Conservation (phyloP, 2,329 filamentous ascomycete genomes). For the Bipolaris cookei region DNA sequence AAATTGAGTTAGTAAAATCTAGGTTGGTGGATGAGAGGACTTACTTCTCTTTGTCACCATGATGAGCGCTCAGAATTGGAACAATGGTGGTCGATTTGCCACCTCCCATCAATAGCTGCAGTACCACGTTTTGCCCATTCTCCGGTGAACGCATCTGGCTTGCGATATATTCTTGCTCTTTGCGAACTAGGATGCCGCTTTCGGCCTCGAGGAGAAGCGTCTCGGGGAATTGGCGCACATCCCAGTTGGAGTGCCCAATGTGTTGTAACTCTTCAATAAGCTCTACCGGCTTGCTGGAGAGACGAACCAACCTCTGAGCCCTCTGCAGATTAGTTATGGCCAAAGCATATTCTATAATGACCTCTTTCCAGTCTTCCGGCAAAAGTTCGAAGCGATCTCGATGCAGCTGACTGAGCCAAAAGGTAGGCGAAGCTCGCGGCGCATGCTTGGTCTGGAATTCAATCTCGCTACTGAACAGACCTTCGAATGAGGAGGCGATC, state of each 20-base stretch:
- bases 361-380: conserved; percentile 28
- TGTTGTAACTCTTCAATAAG: conserved; percentile 53
- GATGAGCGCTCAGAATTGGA: conserved; percentile 40
- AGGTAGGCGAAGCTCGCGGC: conserved; percentile 31
- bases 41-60: conserved; percentile 57
- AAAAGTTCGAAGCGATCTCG: conserved; percentile 23
- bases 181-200: conserved; percentile 65
- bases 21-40: neutral
- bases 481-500: conserved; percentile 10
- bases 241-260: conserved; percentile 63
- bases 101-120: conserved; percentile 48
- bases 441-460: conserved; percentile 12
- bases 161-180: conserved; percentile 65
- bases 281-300: conserved; percentile 23
- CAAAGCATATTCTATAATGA: conserved; percentile 34
- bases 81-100: conserved; percentile 45
- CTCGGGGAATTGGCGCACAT: conserved; percentile 61
- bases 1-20: neutral
- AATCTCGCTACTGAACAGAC: conserved; percentile 6
- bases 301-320: conserved; percentile 31
- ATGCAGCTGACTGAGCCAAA: conserved; percentile 36
- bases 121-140: conserved; percentile 30
- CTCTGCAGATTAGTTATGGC: conserved; percentile 41
- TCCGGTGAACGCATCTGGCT: conserved; percentile 57
- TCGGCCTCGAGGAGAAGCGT: conserved; percentile 70